These are phyloP conservation scores for Cystobasidium tubakii DNA, from an alignment of 768 basidiomycete species.

Conservation along the genomic window DNA sequence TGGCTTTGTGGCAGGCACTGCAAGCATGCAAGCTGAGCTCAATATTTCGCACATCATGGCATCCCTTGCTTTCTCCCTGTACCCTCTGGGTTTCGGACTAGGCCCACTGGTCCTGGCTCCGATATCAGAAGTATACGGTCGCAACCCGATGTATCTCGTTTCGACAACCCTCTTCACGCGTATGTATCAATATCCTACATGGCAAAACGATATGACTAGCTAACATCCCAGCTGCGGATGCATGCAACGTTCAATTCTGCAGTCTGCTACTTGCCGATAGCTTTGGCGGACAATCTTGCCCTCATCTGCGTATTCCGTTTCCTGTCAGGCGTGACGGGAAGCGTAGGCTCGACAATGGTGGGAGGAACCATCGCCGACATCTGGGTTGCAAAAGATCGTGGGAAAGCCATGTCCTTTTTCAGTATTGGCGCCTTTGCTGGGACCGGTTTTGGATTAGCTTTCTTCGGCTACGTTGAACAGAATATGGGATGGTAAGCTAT, in stretches of 20 bases:
- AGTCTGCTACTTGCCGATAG: slow-evolving; percentile 25
- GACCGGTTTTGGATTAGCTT: slow-evolving; percentile 29
- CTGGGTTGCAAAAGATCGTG: slow-evolving; percentile 29
- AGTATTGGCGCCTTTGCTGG: slow-evolving; percentile 35
- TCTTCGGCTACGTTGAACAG: slow-evolving; percentile 37
- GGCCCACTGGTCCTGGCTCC: slow-evolving; percentile 30
- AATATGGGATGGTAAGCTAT: slow-evolving; percentile 20
- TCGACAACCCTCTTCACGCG: slow-evolving; percentile 27
- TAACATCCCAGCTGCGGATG: too few species aligned
- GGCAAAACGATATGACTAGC: too few species aligned
- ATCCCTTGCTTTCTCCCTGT: slow-evolving; percentile 17
- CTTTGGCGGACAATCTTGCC: slow-evolving; percentile 12
- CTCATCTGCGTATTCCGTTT: slow-evolving; percentile 34
- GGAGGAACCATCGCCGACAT: slow-evolving; percentile 35
- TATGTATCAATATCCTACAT: too few species aligned
- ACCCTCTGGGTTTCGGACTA: slow-evolving; percentile 29
- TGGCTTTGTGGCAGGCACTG: slow-evolving; percentile 10
- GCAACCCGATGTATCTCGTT: slow-evolving; percentile 24
- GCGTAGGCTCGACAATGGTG: slow-evolving; percentile 30
- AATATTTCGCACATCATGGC: slow-evolving; percentile 11
- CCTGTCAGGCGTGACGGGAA: slow-evolving; percentile 30
- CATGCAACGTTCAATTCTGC: too few species aligned
- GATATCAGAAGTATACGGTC: slow-evolving; percentile 27
- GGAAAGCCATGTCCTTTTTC: slow-evolving; percentile 36
- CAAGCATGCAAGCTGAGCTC: slow-evolving; percentile 23